Base-by-base conservation (phyloP, 2,329 filamentous ascomycete species). In the Alternaria hordeiaustralica region DNA sequence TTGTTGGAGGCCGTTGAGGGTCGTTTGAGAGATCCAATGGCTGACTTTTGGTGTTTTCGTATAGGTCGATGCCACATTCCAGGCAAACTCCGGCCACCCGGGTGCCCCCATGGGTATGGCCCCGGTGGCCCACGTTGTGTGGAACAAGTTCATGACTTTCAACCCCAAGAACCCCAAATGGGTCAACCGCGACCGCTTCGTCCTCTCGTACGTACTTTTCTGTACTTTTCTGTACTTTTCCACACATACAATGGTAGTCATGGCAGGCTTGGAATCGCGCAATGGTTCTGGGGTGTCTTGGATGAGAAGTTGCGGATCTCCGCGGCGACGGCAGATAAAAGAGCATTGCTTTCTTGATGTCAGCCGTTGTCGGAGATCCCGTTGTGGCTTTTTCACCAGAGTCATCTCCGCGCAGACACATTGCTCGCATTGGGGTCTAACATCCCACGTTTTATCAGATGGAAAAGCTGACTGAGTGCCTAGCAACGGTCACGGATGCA, bases 61-160 rank as follows among this genome's bases (percentile, higher is more conserved):
- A 41, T 11, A 99, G 96, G 92, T 94, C 86, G 96, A 99, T 97
- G 96, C 95, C 82, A 97, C 94, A 79, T 90, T 90, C 84, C 87
- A 92, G 82, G 93, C 95, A 82, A 98, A 98, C 89, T 97, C 95
- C 71, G 96, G 96, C 81, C 96, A 99, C 86, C 96, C 96, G 79
- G 96, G 96, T 88, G 96, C 96, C 82, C 96, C 96, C 78, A 99
- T 99, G 96, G 90, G 89, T 80, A 88, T 98, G 93, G 96, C 96
- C 79, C 95, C 96, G 68, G 90, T 94, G 79, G 91, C 96, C 83
- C 96, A 98, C 88, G 93, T 98, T 78, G 89, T 99, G 71, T 99
- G 93, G 87, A 97, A 97, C 89, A 96, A 96, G 84, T 96, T 97
- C 88, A 93, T 99, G 93, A 96, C 86, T 82, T 99, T 97, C 89